Evolutionary conservation across 768 basidiomycete species (phyloP), one percentile per base, ranked within the genome.

Genomic region (Russula earlei): DNA sequence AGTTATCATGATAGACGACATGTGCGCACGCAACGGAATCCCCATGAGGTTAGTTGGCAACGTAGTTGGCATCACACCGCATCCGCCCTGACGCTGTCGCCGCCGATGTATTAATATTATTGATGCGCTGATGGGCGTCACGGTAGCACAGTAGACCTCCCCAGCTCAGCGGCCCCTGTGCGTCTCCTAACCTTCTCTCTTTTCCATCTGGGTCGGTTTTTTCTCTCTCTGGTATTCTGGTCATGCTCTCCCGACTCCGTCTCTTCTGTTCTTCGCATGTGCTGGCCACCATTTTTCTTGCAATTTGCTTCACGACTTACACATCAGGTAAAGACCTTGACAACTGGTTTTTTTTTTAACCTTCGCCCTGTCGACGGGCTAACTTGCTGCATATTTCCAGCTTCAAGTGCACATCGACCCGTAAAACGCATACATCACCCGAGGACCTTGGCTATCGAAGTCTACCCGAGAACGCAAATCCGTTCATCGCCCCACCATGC

Each of bases 361-460:
- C 22, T 14, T 14, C 8, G 22, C 20, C 15, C 27, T 9, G 2
- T 42, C 17, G 11, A 14, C 7, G 4, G 2, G 4, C 36, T 38
- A 9, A 54, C 27, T 10, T 27, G 20, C 46, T 15, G 11, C n/a
- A 10, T 45, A 14, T 11, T 15, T 17, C 29, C 19, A 62, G 62
- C 55, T 25, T 54, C 55, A 19, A 54, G 68, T 60, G 54, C 64
- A 22, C 67, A 69, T 4, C 69, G 66, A 11, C 72, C 73, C 5
- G 49, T 75, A 52, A 72, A 69, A 54, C 67, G 69, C 14, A 55
- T 74, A 37, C 63, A 65, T 3, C 69, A 75, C 52, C 74, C 73
- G n/a, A 64, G 68, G 9, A 67, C 69, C 4, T 67, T 69, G 11
- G 62, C 70, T 6, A 66, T 77, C n/a, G 70, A 75, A 55, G 74